A percentile compares a stretch with the other conserved stretches of the same genome.
phyloP scores from a whole-genome alignment of 2,329 filamentous ascomycete species.

The Fusarium acutatum region DNA sequence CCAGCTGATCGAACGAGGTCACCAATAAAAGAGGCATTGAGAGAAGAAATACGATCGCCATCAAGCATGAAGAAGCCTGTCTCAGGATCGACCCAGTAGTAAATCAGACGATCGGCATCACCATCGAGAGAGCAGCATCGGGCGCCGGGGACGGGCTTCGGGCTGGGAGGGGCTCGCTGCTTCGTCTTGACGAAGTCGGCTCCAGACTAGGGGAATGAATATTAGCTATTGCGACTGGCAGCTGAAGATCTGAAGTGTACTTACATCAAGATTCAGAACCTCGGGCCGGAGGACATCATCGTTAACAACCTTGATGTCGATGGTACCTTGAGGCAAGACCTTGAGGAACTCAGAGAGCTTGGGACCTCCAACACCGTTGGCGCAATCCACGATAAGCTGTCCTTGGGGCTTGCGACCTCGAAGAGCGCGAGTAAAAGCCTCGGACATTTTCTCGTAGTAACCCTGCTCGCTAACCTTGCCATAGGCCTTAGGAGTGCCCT shows the following conservation, averaged over 20 bases:
- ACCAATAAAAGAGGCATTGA: constrained; percentile 91
- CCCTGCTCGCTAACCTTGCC: constrained; percentile 88
- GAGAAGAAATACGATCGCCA: constrained; percentile 94
- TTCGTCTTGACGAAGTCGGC: constrained; percentile 98
- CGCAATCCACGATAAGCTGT: constrained; percentile 86
- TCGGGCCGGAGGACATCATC: constrained; percentile 93
- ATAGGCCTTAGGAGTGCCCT: constrained; percentile 86
- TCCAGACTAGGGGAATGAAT: constrained; percentile 69
- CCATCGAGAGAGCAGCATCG: constrained; percentile 93
- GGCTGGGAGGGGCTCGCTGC: constrained; percentile 86
- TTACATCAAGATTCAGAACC: constrained; percentile 85
- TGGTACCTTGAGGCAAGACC: constrained; percentile 74
- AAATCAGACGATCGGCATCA: constrained; percentile 94
- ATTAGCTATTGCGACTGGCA: constrained; percentile 7
- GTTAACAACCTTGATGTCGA: constrained; percentile 89
- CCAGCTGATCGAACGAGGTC: constrained; percentile 85
- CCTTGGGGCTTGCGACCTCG: constrained; percentile 78
- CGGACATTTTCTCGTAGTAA: constrained; percentile 92
- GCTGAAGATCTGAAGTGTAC: constrained; percentile 36
- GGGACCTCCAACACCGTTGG: constrained; percentile 94
- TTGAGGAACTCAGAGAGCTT: constrained; percentile 90
- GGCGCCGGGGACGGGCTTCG: constrained; percentile 77
- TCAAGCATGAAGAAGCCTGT: constrained; percentile 91
- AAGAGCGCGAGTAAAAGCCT: constrained; percentile 86
- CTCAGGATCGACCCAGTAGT: constrained; percentile 88